Percentiles rank a stretch among this genome's conserved stretches.
phyloP scores from a whole-genome alignment of 805 yeast species.

The Groenewaldozyma salmanticensis region DNA sequence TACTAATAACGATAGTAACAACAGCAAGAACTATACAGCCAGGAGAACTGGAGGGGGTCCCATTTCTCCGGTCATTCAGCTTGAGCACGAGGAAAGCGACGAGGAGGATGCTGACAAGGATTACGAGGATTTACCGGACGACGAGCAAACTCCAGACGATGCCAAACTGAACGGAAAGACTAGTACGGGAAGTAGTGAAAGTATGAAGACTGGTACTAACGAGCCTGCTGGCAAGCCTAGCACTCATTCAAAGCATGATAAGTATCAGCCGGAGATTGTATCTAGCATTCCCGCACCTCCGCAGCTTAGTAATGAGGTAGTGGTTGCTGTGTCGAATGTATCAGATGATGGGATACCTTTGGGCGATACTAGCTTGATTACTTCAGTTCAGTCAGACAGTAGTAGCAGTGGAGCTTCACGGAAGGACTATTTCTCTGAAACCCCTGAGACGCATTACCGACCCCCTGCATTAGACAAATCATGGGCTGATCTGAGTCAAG shows the following conservation, averaged over 20 bases:
- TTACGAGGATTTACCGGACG: conserved; percentile 1
- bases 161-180: conserved; percentile 1
- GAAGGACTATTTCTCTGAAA: not conserved
- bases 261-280: conserved; percentile 8
- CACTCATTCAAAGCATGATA: not conserved
- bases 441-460: not conserved
- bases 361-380: not conserved
- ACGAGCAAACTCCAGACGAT: conserved; percentile 3
- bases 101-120: conserved; percentile 2
- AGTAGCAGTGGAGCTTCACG: not conserved
- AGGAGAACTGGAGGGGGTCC: not conserved
- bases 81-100: conserved; percentile 11
- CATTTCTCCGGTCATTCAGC: conserved; percentile 6
- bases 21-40: conserved; percentile 3
- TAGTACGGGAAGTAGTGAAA: not conserved
- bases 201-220: conserved; percentile 1
- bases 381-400: too few species aligned
- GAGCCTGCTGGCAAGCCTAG: not conserved
- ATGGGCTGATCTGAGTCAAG: not conserved
- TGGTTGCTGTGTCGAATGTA: conserved; percentile 12
- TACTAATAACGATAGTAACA: conserved; percentile 7
- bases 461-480: not conserved
- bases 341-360: not conserved
- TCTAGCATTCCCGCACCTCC: conserved; percentile 16
- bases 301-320: conserved; percentile 16